Percentiles rank a stretch among this genome's conserved stretches.
phyloP scores from a whole-genome alignment of 2,329 filamentous ascomycete genomes.

The Neoascochyta sp. region DNA sequence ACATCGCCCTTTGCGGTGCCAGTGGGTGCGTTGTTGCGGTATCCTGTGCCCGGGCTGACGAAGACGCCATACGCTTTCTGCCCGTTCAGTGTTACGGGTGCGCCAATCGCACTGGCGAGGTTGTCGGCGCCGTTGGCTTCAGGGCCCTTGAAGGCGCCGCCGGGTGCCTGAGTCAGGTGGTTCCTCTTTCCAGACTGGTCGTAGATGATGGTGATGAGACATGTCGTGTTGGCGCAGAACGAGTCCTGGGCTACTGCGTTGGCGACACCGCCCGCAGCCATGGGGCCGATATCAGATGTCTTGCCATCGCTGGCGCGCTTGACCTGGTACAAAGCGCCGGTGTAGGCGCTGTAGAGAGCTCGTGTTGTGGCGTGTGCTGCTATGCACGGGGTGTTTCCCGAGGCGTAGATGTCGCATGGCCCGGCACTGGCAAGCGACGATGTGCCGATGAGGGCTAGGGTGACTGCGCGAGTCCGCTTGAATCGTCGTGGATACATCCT shows the following conservation, averaged over 20 bases:
- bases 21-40: constrained; percentile 55
- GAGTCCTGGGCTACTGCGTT: constrained; percentile 58
- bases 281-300: constrained; percentile 49
- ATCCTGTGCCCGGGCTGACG: constrained; percentile 59
- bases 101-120: constrained; percentile 56
- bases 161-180: constrained; percentile 60
- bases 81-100: constrained; percentile 59
- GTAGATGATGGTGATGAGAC: constrained; percentile 61
- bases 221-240: constrained; percentile 60
- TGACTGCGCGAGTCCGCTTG: too few species aligned
- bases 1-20: constrained; percentile 55
- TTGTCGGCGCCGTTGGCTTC: constrained; percentile 58
- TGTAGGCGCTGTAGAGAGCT: constrained; percentile 55
- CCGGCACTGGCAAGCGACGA: constrained; percentile 50
- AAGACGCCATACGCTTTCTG: constrained; percentile 63
- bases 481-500: too few species aligned
- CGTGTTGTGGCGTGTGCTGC: constrained; percentile 65
- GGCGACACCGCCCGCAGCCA: constrained; percentile 59
- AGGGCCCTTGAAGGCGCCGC: constrained; percentile 56
- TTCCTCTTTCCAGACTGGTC: constrained; percentile 62
- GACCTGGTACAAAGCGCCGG: constrained; percentile 57
- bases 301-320: constrained; percentile 52
- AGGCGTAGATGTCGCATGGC: constrained; percentile 60
- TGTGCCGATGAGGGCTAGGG: too few species aligned
- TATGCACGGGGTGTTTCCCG: constrained; percentile 59